These are phyloP conservation scores for Globisporangium apiculatum DNA, from an alignment of 352 stramenopile species.

Conservation along the genomic window DNA sequence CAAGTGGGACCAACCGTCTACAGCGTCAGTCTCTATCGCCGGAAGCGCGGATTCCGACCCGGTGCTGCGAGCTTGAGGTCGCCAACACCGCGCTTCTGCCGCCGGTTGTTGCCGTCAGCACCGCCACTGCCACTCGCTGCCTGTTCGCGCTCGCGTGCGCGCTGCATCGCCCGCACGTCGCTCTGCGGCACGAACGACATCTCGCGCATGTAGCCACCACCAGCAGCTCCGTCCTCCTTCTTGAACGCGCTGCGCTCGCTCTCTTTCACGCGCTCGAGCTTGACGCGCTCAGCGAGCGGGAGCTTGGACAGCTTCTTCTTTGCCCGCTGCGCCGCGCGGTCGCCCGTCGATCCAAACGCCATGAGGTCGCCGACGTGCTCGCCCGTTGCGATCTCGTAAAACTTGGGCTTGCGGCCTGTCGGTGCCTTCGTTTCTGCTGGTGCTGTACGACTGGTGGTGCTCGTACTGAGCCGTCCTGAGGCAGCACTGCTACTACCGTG, in stretches of 20 bases:
- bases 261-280: conserved; percentile 64
- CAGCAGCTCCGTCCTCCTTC: conserved; percentile 66
- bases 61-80: conserved; percentile 61
- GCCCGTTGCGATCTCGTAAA: conserved; percentile 82
- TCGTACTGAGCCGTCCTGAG: too few relatives aligned
- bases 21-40: conserved; percentile 28
- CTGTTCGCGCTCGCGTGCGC: conserved; percentile 23
- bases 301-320: conserved; percentile 76
- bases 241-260: conserved; percentile 78
- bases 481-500: conserved; percentile 8
- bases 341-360: conserved; percentile 57
- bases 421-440: neutral
- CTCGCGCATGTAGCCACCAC: conserved; percentile 68
- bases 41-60: conserved; percentile 42
- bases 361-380: conserved; percentile 81
- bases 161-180: conserved; percentile 51
- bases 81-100: conserved; percentile 76
- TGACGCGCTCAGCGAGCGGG: conserved; percentile 69
- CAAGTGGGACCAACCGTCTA: neutral
- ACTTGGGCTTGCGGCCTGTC: conserved; percentile 54
- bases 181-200: conserved; percentile 74
- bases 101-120: conserved; percentile 20
- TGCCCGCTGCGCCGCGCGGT: conserved; percentile 63
- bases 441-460: neutral
- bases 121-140: conserved; percentile 13